Base-by-base conservation (phyloP, 768 basidiomycete genomes). In the Pulveroboletus sp. region DNA sequence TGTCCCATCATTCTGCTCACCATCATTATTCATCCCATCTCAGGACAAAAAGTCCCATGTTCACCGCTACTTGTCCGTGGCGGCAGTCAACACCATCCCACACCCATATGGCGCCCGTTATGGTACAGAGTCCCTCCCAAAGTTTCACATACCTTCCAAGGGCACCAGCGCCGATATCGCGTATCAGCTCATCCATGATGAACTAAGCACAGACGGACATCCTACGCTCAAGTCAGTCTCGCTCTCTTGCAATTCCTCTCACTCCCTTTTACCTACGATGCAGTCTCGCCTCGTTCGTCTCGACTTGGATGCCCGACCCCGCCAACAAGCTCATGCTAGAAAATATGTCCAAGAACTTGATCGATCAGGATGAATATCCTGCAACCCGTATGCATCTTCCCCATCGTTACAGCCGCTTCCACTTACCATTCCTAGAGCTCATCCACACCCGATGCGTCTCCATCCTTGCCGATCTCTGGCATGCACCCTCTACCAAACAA, bases 301-400 rank as follows among this genome's bases (percentile, higher is more conserved):
- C 82, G 44, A 85, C 84, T 2, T 82, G 78, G 77, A 82, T 81
- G 79, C 75, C 78, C 25, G 68, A 70, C 10, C 56, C 72, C 34
- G 79, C 73, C 21, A 66, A 78, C 52, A 76, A 75, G 54, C 73
- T 85, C 45, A 79, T 84, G 75, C 51, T 72, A 45, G 84, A 85
- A 66, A 84, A 84, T 60, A 72, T 84, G 47, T 72, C 73, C 59
- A 85, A 85, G 66, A 86, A 86, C 61, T 64, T 85, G 27, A 83
- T 84, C 32, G 84, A 85, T 59, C 76, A 79, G 54, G 84, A 85
- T 51, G 85, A 87, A 59, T 86, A 85, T 60, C 84, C 84, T 14
- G 74, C 75, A 48, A 79, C 78, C 0, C 77, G 76, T 71, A 55
- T 39, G 64, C 64, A 42, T 32, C 8, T 14, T 23, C 29, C 8